Conservation (phyloP, 2,329 filamentous ascomycete genomes). For the Zymoseptoria crescenta region DNA sequence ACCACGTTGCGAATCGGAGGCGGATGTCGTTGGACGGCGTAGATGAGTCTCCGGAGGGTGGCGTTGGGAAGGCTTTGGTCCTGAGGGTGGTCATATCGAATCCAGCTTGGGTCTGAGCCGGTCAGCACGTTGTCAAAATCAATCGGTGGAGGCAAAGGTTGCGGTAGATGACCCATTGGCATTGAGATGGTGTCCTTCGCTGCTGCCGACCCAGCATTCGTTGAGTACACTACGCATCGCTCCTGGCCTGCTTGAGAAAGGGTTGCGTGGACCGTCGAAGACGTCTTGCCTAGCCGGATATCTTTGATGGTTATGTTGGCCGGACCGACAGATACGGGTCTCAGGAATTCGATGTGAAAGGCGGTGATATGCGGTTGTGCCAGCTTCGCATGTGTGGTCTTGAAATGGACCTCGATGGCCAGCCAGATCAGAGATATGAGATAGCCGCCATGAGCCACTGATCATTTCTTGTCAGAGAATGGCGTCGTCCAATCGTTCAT, state of each 20-base stretch:
- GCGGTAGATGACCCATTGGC: neutral
- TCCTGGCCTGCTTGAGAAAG: slow-evolving; percentile 1
- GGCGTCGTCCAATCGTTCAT: neutral
- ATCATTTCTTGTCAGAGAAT: neutral
- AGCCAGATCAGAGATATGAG: slow-evolving; percentile 10
- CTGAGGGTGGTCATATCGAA: slow-evolving; percentile 13
- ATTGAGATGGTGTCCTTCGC: slow-evolving; percentile 2
- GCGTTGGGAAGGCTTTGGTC: slow-evolving; percentile 5
- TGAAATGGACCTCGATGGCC: slow-evolving; percentile 9
- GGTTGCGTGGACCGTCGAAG: slow-evolving; percentile 4
- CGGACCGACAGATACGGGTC: slow-evolving; percentile 8
- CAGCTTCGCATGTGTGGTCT: slow-evolving; percentile 6
- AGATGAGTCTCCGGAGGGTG: slow-evolving; percentile 11
- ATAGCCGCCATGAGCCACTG: slow-evolving; percentile 16
- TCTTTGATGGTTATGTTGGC: slow-evolving; percentile 7
- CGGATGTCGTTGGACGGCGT: slow-evolving; percentile 8
- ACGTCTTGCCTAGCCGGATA: slow-evolving; percentile 6
- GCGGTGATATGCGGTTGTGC: slow-evolving; percentile 11
- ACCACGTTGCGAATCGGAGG: slow-evolving; percentile 1
- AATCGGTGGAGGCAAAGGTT: slow-evolving; percentile 7
- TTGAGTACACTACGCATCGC: slow-evolving; percentile 3
- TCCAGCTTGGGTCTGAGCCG: slow-evolving; percentile 11
- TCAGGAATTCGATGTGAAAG: slow-evolving; percentile 13
- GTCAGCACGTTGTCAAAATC: slow-evolving; percentile 8
- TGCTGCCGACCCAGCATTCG: slow-evolving; percentile 1